Evolutionary conservation across 1,139 yeast species (phyloP), one percentile per base, ranked within the genome.

Genomic region (Hanseniaspora sp.): DNA sequence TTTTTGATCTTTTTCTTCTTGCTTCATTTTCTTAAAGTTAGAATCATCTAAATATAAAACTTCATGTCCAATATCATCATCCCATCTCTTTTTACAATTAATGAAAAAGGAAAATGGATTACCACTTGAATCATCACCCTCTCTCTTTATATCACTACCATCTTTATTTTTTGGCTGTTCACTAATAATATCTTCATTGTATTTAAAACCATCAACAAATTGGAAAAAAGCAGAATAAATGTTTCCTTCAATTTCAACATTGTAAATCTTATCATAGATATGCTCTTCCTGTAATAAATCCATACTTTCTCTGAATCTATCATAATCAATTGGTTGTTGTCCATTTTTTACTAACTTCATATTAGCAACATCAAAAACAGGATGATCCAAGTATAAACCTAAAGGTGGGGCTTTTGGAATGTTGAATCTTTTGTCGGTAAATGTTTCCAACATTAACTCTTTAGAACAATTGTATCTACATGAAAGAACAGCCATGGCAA

Each of bases 351-450:
- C 76, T 60, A 92, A 74, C 63, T 80, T 78, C 29, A 75, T 73
- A 68, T 92, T 92, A 68, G 85, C 87, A 7, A 86, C 83, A 55
- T 85, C 95, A 67, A 86, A 92, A 12, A 90, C 95, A 0, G 98
- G 98, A 56, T 84, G 80, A 64, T 94, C 98, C 57, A 92, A 75
- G 53, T 94, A 71, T 57, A 92, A 74, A 0, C 99, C 99, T 59
- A 92, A 74, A 39, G 97, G 95, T 6, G 99, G 99, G 0, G 97
- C 98, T 69, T 92, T 94, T 54, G 99, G 99, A 59, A 92, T 86
- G 65, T 88, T 88, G 58, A 92, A 77, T 63, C 82, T 85, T 46
- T 77, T 76, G 1, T 80, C 75, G 2, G 81, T 80, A 65, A 87
- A 92, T 5, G 95, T 86, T 63, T 86, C 85, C n/a, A 72, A 67